Evolutionary conservation across 768 basidiomycete genomes (phyloP), one percentile per base, ranked within the genome.

Genomic region (Leucocoprinus sp.): DNA sequence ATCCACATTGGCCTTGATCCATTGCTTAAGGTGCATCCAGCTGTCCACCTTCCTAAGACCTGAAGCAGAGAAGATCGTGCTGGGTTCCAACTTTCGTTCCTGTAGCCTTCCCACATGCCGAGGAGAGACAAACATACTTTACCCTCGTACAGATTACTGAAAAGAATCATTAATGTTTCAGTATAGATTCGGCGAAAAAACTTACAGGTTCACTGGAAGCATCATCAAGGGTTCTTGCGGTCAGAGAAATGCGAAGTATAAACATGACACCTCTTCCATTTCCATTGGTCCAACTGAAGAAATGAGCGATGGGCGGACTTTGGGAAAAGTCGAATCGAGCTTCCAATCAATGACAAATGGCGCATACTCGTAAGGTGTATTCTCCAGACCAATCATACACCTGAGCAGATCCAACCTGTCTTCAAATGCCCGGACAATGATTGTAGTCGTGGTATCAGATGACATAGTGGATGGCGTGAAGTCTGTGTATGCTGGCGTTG

Each of bases 331-430:
- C 43, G 79, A 87, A 55, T 87, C 88, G 8, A 91, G 68, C 74
- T 82, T 78, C 88, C 88, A 91, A 63, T 97, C 93, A 46, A 96
- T 95, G 19, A 96, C 82, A 63, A 95, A 93, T 0, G 93, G 93
- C 15, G 90, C 89, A 60, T 93, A 85, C 60, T 89, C 78, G 54
- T 95, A 96, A n/a, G 93, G 93, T 7, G 93, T 96, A 52, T 92
- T 93, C 55, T 85, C 80, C 47, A 92, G 90, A 2, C 93, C 93
- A 51, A 97, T 97, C 40, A 97, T 70, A 57, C 76, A 86, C 24
- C 93, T 78, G 50, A 96, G 63, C 28, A 97, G 72, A 66, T 97
- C 93, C 35, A 79, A 71, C 19, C 93, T 78, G 60, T 95, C 85
- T 61, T 96, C 93, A 58, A 87, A 97, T 19, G 84, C 84, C 47